A percentile compares a stretch with the other conserved stretches of the same genome.
Conservation (phyloP, 768 basidiomycete species). For the Boletus rubroflammeus region DNA sequence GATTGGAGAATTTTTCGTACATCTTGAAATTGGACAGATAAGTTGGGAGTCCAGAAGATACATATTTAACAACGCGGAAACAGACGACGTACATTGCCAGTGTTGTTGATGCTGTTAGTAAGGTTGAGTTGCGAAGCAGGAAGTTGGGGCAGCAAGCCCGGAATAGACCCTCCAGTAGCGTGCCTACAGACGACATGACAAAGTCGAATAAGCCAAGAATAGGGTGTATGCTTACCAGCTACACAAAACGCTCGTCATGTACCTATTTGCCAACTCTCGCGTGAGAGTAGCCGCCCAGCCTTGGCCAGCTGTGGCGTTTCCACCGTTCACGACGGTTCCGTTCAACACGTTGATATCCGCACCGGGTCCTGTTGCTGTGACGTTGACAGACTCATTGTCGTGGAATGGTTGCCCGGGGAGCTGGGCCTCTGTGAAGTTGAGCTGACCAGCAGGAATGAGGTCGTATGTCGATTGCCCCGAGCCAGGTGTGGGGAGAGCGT, state of each 20-base stretch:
- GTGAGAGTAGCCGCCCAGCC: conserved; percentile 62
- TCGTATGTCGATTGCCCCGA: conserved; percentile 56
- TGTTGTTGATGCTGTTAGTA: conserved; percentile 61
- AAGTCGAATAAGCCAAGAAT: background rate
- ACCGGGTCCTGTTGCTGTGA: conserved; percentile 47
- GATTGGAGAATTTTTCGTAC: conserved; percentile 84
- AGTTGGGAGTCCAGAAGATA: background rate
- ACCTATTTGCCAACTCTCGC: conserved; percentile 81
- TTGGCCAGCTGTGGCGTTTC: conserved; percentile 55
- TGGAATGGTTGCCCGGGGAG: conserved; percentile 66
- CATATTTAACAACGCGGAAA: background rate
- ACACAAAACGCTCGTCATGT: conserved; percentile 78
- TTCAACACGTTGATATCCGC: conserved; percentile 60
- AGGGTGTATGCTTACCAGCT: conserved; percentile 59
- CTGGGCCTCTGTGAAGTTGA: conserved; percentile 66
- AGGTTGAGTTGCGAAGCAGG: conserved; percentile 67
- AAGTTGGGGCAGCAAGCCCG: conserved; percentile 62
- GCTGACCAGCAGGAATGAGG: conserved; percentile 75
- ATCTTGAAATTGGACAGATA: conserved; percentile 44
- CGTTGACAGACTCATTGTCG: conserved; percentile 36
- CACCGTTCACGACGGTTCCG: conserved; percentile 63
- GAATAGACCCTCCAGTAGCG: conserved; percentile 84
- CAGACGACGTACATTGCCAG: conserved; percentile 60
- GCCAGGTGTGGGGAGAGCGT: conserved; percentile 49
- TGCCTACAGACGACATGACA: conserved; percentile 44